Evolutionary conservation across 768 basidiomycete species (phyloP).

Genomic region (Calvatia gigantea): DNA sequence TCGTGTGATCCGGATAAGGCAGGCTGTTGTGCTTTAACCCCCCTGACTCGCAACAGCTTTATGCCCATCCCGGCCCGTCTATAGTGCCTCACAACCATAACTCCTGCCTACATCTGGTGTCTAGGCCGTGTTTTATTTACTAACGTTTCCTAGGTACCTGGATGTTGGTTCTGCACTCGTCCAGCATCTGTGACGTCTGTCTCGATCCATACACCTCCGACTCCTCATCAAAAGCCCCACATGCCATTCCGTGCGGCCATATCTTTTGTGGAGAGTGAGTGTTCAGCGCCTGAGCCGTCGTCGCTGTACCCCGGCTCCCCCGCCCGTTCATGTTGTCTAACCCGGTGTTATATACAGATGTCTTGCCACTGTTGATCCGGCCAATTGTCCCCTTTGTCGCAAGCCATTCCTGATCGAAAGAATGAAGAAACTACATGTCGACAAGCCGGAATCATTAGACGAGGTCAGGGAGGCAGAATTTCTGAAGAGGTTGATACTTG

Average conservation of each 20-base stretch:
- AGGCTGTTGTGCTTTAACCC: not conserved
- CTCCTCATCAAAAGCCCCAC: slow-evolving; percentile 48
- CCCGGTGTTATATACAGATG: slow-evolving; percentile 38
- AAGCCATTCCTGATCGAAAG: slow-evolving; percentile 53
- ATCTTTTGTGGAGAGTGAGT: slow-evolving; percentile 69
- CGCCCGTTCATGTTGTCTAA: not conserved
- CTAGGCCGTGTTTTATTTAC: not conserved
- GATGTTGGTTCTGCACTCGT: slow-evolving; percentile 62
- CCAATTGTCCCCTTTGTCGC: slow-evolving; percentile 64
- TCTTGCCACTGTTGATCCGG: slow-evolving; percentile 45
- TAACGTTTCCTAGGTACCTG: not conserved
- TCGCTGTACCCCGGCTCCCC: not conserved
- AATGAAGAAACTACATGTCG: slow-evolving; percentile 68
- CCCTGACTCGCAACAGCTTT: not conserved
- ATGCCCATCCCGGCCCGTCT: not conserved
- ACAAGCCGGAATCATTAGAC: slow-evolving; percentile 36
- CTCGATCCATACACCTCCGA: slow-evolving; percentile 59
- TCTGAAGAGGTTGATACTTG: slow-evolving; percentile 31
- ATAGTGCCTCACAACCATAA: not conserved
- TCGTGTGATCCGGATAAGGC: not conserved
- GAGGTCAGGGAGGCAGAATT: slow-evolving; percentile 33
- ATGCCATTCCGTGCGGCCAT: slow-evolving; percentile 76
- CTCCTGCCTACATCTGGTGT: not conserved
- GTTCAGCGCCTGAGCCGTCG: not conserved
- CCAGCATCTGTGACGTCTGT: slow-evolving; percentile 76